These are phyloP conservation scores for Pestalotiopsis sp. DNA, from an alignment of 2,329 filamentous ascomycete genomes.

Conservation along the genomic window DNA sequence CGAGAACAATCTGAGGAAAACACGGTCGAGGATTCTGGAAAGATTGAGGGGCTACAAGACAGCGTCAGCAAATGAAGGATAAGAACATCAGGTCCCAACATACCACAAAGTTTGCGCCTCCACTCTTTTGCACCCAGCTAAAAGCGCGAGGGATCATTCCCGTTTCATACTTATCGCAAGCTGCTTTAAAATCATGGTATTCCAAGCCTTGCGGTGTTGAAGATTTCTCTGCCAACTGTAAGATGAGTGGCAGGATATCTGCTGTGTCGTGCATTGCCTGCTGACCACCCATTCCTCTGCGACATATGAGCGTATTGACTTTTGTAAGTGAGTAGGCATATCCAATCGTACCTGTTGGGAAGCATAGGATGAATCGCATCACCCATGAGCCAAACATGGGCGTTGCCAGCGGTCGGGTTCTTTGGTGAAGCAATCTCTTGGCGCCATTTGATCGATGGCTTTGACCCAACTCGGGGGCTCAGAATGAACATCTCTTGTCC, in stretches of 20 bases:
- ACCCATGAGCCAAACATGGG: constrained; percentile 21
- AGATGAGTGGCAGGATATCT: constrained; percentile 16
- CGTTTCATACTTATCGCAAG: constrained; percentile 8
- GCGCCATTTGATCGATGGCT: constrained; percentile 15
- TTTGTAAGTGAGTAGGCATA: not conserved
- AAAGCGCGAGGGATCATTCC: constrained; percentile 17
- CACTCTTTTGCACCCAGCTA: constrained; percentile 16
- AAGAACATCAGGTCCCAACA: not conserved
- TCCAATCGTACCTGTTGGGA: constrained; percentile 12
- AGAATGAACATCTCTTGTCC: constrained; percentile 6
- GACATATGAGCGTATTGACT: not conserved
- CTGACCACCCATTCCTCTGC: constrained; percentile 24
- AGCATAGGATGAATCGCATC: constrained; percentile 23
- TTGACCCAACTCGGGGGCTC: not conserved
- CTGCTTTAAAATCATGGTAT: not conserved
- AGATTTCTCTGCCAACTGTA: constrained; percentile 9
- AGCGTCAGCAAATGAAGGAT: not conserved
- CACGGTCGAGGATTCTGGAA: not conserved
- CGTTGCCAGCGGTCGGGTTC: constrained; percentile 9
- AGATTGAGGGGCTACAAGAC: not conserved
- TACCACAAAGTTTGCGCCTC: not conserved
- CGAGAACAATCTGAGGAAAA: not conserved
- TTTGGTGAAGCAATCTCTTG: not conserved
- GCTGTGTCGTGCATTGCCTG: constrained; percentile 23
- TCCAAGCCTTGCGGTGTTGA: not conserved